Evolutionary conservation across 768 basidiomycete genomes (phyloP).

Genomic region (Rhizopogon salebrosus): DNA sequence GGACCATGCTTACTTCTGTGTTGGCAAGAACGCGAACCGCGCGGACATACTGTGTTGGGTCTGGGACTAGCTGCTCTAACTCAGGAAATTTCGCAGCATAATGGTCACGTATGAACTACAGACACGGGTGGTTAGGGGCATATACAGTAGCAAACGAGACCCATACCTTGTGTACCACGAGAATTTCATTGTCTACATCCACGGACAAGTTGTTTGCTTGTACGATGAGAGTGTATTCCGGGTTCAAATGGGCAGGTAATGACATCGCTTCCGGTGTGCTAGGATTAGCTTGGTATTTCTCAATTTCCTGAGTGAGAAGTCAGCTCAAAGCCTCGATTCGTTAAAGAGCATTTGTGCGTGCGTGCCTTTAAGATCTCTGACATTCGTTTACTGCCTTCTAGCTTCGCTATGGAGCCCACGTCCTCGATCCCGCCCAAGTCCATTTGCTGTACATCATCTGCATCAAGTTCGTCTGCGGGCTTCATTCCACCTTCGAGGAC

Average conservation of each 20-base stretch:
- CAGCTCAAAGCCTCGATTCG: neutral
- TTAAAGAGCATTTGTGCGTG: neutral
- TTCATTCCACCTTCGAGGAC: conserved; percentile 83
- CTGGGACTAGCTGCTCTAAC: conserved; percentile 89
- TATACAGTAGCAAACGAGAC: neutral
- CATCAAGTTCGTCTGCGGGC: conserved; percentile 95
- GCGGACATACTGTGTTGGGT: conserved; percentile 88
- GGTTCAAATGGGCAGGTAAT: conserved; percentile 80
- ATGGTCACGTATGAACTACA: conserved; percentile 94
- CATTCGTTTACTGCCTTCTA: conserved; percentile 86
- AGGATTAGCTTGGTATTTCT: conserved; percentile 77
- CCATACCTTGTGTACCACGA: conserved; percentile 89
- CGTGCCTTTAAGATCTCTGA: conserved; percentile 71
- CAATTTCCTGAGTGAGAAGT: conserved; percentile 64
- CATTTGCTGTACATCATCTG: conserved; percentile 92
- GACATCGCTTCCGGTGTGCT: conserved; percentile 75
- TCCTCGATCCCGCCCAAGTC: conserved; percentile 82
- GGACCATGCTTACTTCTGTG: conserved; percentile 46
- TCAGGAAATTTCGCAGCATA: conserved; percentile 95
- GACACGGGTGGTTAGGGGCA: conserved; percentile 4
- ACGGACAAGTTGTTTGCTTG: conserved; percentile 97
- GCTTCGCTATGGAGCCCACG: conserved; percentile 82
- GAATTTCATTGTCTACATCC: conserved; percentile 96
- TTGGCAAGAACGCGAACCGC: conserved; percentile 89
- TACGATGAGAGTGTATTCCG: conserved; percentile 95